These are phyloP conservation scores for Glycine soja DNA, from an alignment of 306 rosid genomes.

Conservation along the genomic window DNA sequence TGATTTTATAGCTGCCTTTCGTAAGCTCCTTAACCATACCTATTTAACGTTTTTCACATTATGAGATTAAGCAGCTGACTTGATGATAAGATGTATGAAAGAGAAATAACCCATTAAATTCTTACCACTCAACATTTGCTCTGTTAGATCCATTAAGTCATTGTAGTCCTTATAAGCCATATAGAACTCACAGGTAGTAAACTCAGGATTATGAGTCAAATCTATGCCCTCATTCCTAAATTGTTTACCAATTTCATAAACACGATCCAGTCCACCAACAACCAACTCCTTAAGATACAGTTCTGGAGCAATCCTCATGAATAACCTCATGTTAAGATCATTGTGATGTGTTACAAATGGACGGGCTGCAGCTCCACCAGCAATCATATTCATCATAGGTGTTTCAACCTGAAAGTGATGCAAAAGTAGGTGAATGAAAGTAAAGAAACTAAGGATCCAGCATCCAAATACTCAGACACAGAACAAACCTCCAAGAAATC, in stretches of 20 bases:
- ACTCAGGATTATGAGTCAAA: conserved; percentile 96
- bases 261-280: conserved; percentile 97
- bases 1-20: conserved; percentile 76
- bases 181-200: conserved; percentile 95
- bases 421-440: conserved; percentile 36
- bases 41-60: conserved; percentile 44
- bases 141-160: conserved; percentile 87
- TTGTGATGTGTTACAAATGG: conserved; percentile 94
- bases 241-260: conserved; percentile 98
- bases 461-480: not conserved
- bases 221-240: conserved; percentile 98
- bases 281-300: conserved; percentile 91
- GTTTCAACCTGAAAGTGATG: conserved; percentile 82
- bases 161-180: conserved; percentile 91
- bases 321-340: conserved; percentile 85
- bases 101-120: not conserved
- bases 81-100: conserved; percentile 25
- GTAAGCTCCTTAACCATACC: conserved; percentile 92
- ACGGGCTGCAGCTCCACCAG: conserved; percentile 98
- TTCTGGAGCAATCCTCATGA: conserved; percentile 95
- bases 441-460: conserved; percentile 13
- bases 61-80: conserved; percentile 27
- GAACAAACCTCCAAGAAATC: conserved; percentile 93
- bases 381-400: conserved; percentile 98
- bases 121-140: conserved; percentile 89